Base-by-base conservation (phyloP, 2,329 filamentous ascomycete species). In the Talaromyces funiculosus region DNA sequence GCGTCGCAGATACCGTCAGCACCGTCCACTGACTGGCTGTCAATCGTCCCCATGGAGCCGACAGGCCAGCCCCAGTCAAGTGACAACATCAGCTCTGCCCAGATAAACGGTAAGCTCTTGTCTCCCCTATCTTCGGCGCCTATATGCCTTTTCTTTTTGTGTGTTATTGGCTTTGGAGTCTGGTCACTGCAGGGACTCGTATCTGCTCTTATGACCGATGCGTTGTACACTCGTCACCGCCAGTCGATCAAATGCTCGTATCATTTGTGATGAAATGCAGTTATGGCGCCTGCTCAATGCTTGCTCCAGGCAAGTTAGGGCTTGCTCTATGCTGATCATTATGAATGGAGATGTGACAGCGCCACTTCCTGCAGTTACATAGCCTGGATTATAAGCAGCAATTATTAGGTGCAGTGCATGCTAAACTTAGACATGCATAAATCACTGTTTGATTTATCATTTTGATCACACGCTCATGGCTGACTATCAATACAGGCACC, bases 401-500 rank as follows among this genome's bases (percentile, higher is more conserved):
- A n/a, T n/a, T 18, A 49, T 8, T 3, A 9, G 9, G 31, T 33
- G 24, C 45, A 29, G n/a, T 22, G 14, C 43, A 26, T 49, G 24
- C 45, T 31, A 20, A 20, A 18, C 45, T 31, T 49, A 35, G 29
- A 35, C 47, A 51, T 35, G 47, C 47, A 51, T 51, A 33, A 20
- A 31, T 33, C 29, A 22, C 47, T 33, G 29, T 24, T 45, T 56
- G 51, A 35, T 56, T 47, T 24, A 54, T 42, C n/a, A 26, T 43
- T 33, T 47, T 63, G 64, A 62, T 67, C 66, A 66, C 66, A 67
- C 65, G 66, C 62, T 63, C 62, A 65, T 54, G 24, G 53, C 55
- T 47, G 59, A 63, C 61, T 49, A 61, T 57, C 60, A 59, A 57
- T 47, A 61, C 42, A 56, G 57, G 14, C 56, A 54, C 38, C 20